Evolutionary conservation across 2,329 filamentous ascomycete genomes (phyloP), one percentile per base, ranked within the genome.

Genomic region (Aspergillus texensis): DNA sequence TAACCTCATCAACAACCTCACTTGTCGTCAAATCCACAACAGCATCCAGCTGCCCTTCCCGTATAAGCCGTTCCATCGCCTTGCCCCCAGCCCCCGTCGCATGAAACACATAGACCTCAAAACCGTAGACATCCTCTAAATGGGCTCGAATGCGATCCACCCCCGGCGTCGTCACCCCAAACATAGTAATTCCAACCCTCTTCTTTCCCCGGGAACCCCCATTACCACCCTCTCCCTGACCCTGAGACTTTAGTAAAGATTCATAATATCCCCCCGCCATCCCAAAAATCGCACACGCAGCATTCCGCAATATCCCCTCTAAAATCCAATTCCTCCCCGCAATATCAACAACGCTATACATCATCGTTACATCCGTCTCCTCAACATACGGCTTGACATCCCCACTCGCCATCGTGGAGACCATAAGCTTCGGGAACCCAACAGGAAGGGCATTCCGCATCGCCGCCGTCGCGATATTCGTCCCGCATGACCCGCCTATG

Each of bases 11-110:
- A 50, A 85, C 86, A 21, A 91, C 82, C 70, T 92, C 90, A 0
- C 88, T 90, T 0, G 89, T 91, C 0, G 90, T 92, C n/a, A 92
- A 75, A 70, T 92, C 90, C 4, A 91, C 77, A 0, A 91, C 83
- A 0, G 86, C 89, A 69, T 91, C 87, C 1, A 92, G 78, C n/a
- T 79, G 77, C 0, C 81, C 81, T 67, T 89, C 85, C 0, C 73
- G 70, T 1, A 91, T 77, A 3, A 92, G 78, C 0, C 87, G 80
- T 72, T 92, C 90, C 89, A 92, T 89, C 0, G 89, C 87, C 58
- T 82, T 82, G 2, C 90, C 89, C 0, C 90, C 90, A 16, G 88
- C 82, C 0, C 89, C 89, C 0, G 89, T 91, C 2, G 89, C 89
- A 69, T 91, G 89, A 71, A 92, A 92, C 2, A 91, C 81, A 67